Percentiles rank a stretch among this genome's conserved stretches.
Evolutionary conservation across 1,139 yeast genomes (phyloP).

Genomic region (Scheffersomyces lignicola): DNA sequence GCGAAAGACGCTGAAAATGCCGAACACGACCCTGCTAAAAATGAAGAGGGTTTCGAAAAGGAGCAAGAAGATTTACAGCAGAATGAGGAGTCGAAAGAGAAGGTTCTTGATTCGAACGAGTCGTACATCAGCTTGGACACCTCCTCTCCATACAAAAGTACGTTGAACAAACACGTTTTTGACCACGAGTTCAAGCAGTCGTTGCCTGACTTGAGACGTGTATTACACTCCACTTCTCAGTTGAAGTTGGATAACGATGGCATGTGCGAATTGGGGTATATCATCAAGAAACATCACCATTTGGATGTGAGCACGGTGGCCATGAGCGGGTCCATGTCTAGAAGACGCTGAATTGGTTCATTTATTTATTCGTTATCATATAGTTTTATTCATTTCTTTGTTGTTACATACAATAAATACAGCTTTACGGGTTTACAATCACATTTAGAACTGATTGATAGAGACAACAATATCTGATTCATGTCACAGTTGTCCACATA

Average conservation of each 20-base stretch:
- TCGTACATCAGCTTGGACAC: not conserved
- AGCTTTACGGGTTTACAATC: too few species aligned
- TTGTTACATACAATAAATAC: conserved; percentile 3
- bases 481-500: too few species aligned
- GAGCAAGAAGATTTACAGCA: not conserved
- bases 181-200: conserved; percentile 3
- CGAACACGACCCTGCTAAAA: not conserved
- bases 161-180: too few species aligned
- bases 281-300: conserved; percentile 46
- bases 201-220: conserved; percentile 1
- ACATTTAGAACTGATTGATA: too few species aligned
- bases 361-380: conserved; percentile 1
- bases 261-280: conserved; percentile 45
- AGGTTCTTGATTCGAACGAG: not conserved
- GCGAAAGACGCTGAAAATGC: conserved; percentile 2
- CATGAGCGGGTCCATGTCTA: conserved; percentile 25
- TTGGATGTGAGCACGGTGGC: conserved; percentile 37
- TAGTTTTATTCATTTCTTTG: not conserved
- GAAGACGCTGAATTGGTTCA: conserved; percentile 10
- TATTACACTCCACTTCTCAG: conserved; percentile 11
- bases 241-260: conserved; percentile 30
- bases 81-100: conserved; percentile 3
- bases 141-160: conserved; percentile 1
- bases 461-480: too few species aligned
- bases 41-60: not conserved